These are phyloP conservation scores for Albifimbria verrucaria DNA, from an alignment of 2,329 filamentous ascomycete genomes.

Conservation along the genomic window DNA sequence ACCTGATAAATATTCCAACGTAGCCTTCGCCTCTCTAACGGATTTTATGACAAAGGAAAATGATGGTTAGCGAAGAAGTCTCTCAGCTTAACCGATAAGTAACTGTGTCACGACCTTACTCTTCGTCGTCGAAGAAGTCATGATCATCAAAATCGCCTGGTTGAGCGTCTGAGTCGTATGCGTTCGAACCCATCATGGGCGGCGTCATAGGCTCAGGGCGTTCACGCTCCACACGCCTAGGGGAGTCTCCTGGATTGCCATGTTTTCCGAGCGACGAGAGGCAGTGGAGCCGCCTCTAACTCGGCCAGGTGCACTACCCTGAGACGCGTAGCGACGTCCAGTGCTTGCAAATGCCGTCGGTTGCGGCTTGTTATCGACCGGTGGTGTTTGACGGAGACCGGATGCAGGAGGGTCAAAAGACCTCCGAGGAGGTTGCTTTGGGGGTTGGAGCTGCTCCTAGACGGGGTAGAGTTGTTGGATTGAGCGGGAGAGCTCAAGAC, in stretches of 20 bases:
- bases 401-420: slow-evolving; percentile 83
- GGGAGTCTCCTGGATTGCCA: slow-evolving; percentile 39
- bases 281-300: slow-evolving; percentile 25
- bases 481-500: slow-evolving; percentile 40
- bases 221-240: slow-evolving; percentile 35
- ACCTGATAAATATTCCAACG: slow-evolving; percentile 4
- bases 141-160: slow-evolving; percentile 58
- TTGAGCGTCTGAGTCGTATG: slow-evolving; percentile 60
- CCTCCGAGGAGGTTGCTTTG: slow-evolving; percentile 67
- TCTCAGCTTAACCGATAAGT: slow-evolving; percentile 3
- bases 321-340: slow-evolving; percentile 54
- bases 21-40: no score
- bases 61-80: no score
- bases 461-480: slow-evolving; percentile 52
- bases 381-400: slow-evolving; percentile 60
- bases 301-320: slow-evolving; percentile 25
- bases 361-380: slow-evolving; percentile 39
- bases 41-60: slow-evolving; percentile 26
- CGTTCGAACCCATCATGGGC: slow-evolving; percentile 56
- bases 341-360: slow-evolving; percentile 61
- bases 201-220: slow-evolving; percentile 50
- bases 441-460: slow-evolving; percentile 50
- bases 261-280: slow-evolving; percentile 36
- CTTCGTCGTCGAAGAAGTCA: slow-evolving; percentile 47
- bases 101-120: slow-evolving; percentile 7